Evolutionary conservation across 352 stramenopile genomes (phyloP), one percentile per base, ranked within the genome.

Genomic region (Globisporangium alternatum): DNA sequence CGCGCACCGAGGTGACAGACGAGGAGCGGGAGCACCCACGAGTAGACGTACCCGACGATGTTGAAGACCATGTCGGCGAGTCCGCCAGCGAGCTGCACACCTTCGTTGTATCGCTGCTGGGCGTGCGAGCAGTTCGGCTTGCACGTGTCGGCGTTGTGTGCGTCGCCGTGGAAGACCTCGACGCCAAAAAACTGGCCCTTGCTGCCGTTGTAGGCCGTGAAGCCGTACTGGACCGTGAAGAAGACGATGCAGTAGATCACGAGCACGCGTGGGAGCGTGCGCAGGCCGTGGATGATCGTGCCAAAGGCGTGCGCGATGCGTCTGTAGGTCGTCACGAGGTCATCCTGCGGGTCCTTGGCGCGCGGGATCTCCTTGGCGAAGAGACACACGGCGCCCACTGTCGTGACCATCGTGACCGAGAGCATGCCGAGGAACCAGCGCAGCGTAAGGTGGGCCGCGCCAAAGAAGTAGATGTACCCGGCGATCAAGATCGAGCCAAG

Each of bases 361-460:
- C 48, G 60, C 19, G 71, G 47, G 8, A 72, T 72, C 28, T 91
- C 84, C 41, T 75, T 80, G 22, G 79, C 79, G 35, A 89, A 87
- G 13, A 74, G 22, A 43, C 82, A 93, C 13, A 91, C 78, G 22
- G 63, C 59, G 10, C 76, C 68, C 1, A 88, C 77, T 1, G 75
- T 89, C 56, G 68, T 63, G 15, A 89, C 25, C 78, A 94, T 90
- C 5, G 81, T 81, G 17, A 77, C 62, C 4, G 78, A 90, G 21
- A 94, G 72, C 80, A 92, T 90, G 13, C 71, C 74, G 17, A 92
- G 74, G 62, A 92, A 91, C 68, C 74, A 88, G 31, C 68, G 77
- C 30, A 92, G 65, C 39, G 79, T 88, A 15, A 89, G 43, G 59
- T 92, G 79, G 0, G 83, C 83, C 12, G 83, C 77, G 37, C 85